Evolutionary conservation across 768 basidiomycete genomes (phyloP).

Genomic region (Termitomyces sp.): DNA sequence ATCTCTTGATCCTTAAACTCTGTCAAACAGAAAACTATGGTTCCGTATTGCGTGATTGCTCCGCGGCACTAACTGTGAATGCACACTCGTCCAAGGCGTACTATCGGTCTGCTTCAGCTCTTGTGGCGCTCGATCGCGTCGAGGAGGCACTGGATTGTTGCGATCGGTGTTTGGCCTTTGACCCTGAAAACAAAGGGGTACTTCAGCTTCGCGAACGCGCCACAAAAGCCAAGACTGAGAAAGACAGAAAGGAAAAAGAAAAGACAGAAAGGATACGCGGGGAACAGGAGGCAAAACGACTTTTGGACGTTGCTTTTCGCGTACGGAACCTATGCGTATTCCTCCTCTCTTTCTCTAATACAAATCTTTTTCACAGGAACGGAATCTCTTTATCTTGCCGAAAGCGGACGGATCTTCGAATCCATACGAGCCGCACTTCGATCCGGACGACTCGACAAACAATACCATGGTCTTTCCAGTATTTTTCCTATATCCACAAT

Average conservation of each 20-base stretch:
- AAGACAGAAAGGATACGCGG: constrained; percentile 44
- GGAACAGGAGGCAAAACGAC: constrained; percentile 49
- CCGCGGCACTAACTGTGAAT: constrained; percentile 63
- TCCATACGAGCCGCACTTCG: constrained; percentile 63
- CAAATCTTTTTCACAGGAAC: constrained; percentile 50
- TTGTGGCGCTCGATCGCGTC: constrained; percentile 67
- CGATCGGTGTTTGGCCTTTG: constrained; percentile 58
- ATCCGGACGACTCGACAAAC: constrained; percentile 57
- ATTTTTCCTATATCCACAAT: constrained; percentile 91
- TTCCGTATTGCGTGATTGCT: constrained; percentile 81
- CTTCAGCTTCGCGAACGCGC: constrained; percentile 45
- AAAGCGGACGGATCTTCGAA: constrained; percentile 49
- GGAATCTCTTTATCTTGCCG: constrained; percentile 62
- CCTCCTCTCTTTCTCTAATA: constrained; percentile 2
- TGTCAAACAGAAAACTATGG: constrained; percentile 76
- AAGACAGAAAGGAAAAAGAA: constrained; percentile 49
- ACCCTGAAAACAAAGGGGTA: constrained; percentile 54
- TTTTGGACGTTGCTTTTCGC: constrained; percentile 57
- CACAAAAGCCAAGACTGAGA: constrained; percentile 41
- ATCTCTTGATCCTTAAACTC: not conserved
- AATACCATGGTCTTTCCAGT: constrained; percentile 75
- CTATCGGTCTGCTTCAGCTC: constrained; percentile 79
- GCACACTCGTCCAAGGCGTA: constrained; percentile 74
- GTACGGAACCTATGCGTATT: constrained; percentile 37
- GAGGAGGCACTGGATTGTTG: constrained; percentile 88